Percentiles rank a stretch among this genome's conserved stretches.
Evolutionary conservation across 441 rosid genomes (phyloP).

Genomic region (Omphalea diandra): DNA sequence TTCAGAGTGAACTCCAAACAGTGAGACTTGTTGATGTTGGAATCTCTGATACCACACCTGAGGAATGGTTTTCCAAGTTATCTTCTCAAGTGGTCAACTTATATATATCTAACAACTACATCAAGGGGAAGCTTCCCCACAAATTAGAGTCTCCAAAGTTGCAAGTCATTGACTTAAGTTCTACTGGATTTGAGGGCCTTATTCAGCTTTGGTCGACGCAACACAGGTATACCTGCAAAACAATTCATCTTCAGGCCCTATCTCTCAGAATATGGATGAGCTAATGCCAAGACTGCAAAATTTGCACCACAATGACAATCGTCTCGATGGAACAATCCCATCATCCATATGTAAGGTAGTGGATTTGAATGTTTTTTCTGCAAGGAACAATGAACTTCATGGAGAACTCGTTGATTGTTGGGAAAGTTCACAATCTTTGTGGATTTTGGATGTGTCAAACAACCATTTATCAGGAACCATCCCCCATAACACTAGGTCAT

Average conservation of each 20-base stretch:
- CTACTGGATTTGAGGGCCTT: constrained; percentile 30
- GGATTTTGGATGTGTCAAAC: constrained; percentile 47
- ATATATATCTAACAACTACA: constrained; percentile 20
- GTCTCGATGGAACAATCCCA: constrained; percentile 43
- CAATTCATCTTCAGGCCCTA: constrained; percentile 51
- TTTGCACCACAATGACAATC: constrained; percentile 40
- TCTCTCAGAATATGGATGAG: constrained; percentile 42
- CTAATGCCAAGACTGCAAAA: constrained; percentile 50
- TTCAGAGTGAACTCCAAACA: constrained; percentile 18
- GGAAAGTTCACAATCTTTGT: constrained; percentile 33
- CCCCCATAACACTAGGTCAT: constrained; percentile 43
- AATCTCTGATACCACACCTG: constrained; percentile 31
- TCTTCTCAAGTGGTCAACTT: constrained; percentile 2
- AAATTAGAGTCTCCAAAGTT: constrained; percentile 10
- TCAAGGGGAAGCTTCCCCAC: constrained; percentile 14
- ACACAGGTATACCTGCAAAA: constrained; percentile 32
- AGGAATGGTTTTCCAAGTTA: constrained; percentile 30
- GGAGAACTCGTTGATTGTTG: constrained; percentile 52
- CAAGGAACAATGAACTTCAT: constrained; percentile 43
- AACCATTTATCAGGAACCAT: constrained; percentile 46
- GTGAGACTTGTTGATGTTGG: constrained; percentile 17
- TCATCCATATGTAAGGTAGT: constrained; percentile 42
- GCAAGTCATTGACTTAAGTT: constrained; percentile 20
- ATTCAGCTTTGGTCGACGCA: constrained; percentile 31
- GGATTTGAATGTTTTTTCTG: constrained; percentile 34